Evolutionary conservation across 352 stramenopile genomes (phyloP), one percentile per base, ranked within the genome.

Genomic region (Phytophthora crassamura): DNA sequence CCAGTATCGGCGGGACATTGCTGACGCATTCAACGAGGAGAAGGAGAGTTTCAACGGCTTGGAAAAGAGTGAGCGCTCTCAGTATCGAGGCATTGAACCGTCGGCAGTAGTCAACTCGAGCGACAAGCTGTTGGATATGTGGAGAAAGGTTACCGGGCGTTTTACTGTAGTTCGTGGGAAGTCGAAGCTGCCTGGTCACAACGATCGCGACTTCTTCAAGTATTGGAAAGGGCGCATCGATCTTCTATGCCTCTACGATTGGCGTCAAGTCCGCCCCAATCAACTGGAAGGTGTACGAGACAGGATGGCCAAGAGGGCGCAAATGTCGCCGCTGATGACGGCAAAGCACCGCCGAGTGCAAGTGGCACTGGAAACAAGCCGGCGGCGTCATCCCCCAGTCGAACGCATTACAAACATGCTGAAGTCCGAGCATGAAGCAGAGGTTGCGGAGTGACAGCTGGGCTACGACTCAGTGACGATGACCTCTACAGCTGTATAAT

Each of bases 181-280:
- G 22, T 51, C 25, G 14, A 35, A 38, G 11, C 22, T 39, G 4
- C 38, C 45, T 7, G 45, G 30, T 9, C 11, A 35, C 28, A 51
- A 25, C 30, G 25, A 38, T 15, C n/a, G 25, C 7, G 25, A 51
- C 14, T 51, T 51, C 30, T 51, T 35, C 30, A 0, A 5, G 7
- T 51, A 39, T 15, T 51, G 25, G 6, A 20, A 38, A 38, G 8
- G 45, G 11, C 45, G 45, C 12, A 15, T 35, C 6, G 45, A 51
- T 11, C 11, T 51, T 38, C 45, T 51, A 2, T 51, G 38, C 28
- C 28, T 51, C 25, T 35, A 39, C 28, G 43, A 51, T 34, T 51
- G 43, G 43, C 25, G 34, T 38, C 3, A 20, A 18, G 9, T 35
- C 10, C 42, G 20, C 6, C 42, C 20, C 5, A 15, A 30, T 30